Percentiles rank a stretch among this genome's conserved stretches.
These are phyloP conservation scores for Rhizopus sp. DNA, from an alignment of 371 early-diverging fungal species.

Conservation along the genomic window DNA sequence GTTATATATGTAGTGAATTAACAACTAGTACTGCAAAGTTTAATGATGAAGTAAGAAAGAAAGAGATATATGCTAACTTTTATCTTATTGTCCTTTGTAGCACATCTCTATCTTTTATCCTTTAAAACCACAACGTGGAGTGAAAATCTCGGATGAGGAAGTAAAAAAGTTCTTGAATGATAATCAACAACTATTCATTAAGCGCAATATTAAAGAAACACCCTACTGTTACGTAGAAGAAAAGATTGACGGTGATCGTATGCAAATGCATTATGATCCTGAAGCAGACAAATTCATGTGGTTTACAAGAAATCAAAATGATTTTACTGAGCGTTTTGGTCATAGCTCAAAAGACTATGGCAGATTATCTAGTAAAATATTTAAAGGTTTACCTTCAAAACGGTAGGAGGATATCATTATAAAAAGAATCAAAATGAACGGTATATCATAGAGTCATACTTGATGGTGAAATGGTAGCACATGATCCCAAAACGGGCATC, in stretches of 20 bases:
- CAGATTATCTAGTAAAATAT: conserved; percentile 18
- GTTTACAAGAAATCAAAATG: conserved; percentile 34
- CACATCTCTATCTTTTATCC: conserved; percentile 24
- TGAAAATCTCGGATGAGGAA: conserved; percentile 39
- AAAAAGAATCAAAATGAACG: neutral
- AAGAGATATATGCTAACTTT: neutral
- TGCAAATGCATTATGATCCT: conserved; percentile 68
- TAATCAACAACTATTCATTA: conserved; percentile 32
- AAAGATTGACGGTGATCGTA: conserved; percentile 80
- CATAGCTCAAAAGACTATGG: conserved; percentile 6
- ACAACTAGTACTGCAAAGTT: neutral
- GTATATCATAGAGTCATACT: conserved; percentile 28
- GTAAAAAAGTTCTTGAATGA: conserved; percentile 33
- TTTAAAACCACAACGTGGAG: conserved; percentile 62
- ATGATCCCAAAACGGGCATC: conserved; percentile 54
- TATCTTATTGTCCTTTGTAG: neutral
- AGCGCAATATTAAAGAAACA: neutral
- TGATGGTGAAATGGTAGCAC: conserved; percentile 78
- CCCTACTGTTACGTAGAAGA: conserved; percentile 71
- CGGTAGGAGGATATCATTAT: neutral
- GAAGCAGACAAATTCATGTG: conserved; percentile 48
- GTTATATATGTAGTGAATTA: conserved; percentile 2
- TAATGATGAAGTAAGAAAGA: neutral
- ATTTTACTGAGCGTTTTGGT: conserved; percentile 19
- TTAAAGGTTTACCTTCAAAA: neutral